Conservation (phyloP, 2,329 filamentous ascomycete species). For the Neocatenulostroma microsporum region DNA sequence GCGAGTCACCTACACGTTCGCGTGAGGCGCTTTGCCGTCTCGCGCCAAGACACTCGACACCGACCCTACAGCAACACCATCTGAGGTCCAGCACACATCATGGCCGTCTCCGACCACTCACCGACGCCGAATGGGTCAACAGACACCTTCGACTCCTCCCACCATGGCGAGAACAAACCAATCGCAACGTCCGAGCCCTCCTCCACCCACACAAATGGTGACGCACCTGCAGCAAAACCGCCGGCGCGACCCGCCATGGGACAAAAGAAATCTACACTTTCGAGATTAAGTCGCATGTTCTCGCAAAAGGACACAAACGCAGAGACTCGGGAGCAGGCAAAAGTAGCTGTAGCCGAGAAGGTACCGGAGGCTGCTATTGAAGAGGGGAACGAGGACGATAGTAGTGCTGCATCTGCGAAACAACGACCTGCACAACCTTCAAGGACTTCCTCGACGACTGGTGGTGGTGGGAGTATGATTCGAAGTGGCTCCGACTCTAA, state of each 20-base stretch:
- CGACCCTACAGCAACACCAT: too few relatives aligned
- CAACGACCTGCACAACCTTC: slow-evolving; percentile 22
- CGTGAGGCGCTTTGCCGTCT: too few relatives aligned
- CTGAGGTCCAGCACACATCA: too few relatives aligned
- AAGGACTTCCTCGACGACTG: slow-evolving; percentile 24
- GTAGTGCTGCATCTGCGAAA: slow-evolving; percentile 11
- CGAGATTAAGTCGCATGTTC: slow-evolving; percentile 37
- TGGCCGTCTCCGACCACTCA: too few relatives aligned
- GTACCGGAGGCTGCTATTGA: slow-evolving; percentile 22
- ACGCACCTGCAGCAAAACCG: too few relatives aligned
- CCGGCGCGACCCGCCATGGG: slow-evolving; percentile 16
- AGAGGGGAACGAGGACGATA: slow-evolving; percentile 14
- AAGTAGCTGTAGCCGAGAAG: slow-evolving; percentile 19
- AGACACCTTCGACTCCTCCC: too few relatives aligned
- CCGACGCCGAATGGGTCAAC: too few relatives aligned
- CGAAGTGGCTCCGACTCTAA: slow-evolving; percentile 27
- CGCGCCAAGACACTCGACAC: too few relatives aligned
- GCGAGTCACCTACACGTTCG: too few relatives aligned
- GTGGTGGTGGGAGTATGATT: slow-evolving; percentile 8
- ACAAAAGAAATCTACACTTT: slow-evolving; percentile 33
- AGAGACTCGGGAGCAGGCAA: slow-evolving; percentile 13
- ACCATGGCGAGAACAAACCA: slow-evolving; percentile 5
- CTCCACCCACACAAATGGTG: slow-evolving; percentile 12
- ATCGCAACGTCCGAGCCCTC: slow-evolving; percentile 1
- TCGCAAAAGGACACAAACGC: slow-evolving; percentile 28